Evolutionary conservation across 176 grass and related monocot genomes (phyloP).

Genomic region (Luzula sylvatica): DNA sequence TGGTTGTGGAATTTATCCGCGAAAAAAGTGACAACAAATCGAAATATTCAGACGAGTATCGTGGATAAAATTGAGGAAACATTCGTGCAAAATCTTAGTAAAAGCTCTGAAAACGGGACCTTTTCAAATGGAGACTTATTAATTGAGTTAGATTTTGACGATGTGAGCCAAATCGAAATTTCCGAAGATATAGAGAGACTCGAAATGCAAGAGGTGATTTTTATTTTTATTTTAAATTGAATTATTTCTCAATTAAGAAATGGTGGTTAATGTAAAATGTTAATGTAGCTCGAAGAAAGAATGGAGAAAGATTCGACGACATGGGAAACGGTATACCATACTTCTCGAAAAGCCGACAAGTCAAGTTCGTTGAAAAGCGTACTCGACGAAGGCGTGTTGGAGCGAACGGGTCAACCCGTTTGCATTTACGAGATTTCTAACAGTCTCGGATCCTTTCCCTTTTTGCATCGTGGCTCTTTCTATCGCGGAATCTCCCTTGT

Average conservation of each 20-base stretch:
- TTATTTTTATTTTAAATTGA: neutral
- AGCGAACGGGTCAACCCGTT: slow-evolving; percentile 72
- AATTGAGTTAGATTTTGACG: slow-evolving; percentile 60
- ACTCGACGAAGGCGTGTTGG: slow-evolving; percentile 87
- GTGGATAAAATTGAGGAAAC: slow-evolving; percentile 41
- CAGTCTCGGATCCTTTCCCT: slow-evolving; percentile 69
- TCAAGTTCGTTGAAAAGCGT: slow-evolving; percentile 66
- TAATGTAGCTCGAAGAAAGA: slow-evolving; percentile 79
- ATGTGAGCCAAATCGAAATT: slow-evolving; percentile 60
- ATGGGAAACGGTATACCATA: slow-evolving; percentile 92
- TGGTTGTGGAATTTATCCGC: slow-evolving; percentile 77
- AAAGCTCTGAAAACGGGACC: slow-evolving; percentile 27
- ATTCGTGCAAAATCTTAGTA: slow-evolving; percentile 35
- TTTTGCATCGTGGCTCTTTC: slow-evolving; percentile 88
- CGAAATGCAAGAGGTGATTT: slow-evolving; percentile 80
- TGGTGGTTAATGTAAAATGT: neutral
- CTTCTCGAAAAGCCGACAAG: slow-evolving; percentile 74
- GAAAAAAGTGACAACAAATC: slow-evolving; percentile 32
- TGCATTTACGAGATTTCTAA: slow-evolving; percentile 88
- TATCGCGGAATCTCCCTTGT: slow-evolving; percentile 86
- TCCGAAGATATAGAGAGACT: slow-evolving; percentile 64
- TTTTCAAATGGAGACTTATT: slow-evolving; percentile 51
- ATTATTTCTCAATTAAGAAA: no score
- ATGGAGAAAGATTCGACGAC: slow-evolving; percentile 63
- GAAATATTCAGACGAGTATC: slow-evolving; percentile 26